phyloP scores from a whole-genome alignment of 2,329 filamentous ascomycete species.

The Beauveria sp. region DNA sequence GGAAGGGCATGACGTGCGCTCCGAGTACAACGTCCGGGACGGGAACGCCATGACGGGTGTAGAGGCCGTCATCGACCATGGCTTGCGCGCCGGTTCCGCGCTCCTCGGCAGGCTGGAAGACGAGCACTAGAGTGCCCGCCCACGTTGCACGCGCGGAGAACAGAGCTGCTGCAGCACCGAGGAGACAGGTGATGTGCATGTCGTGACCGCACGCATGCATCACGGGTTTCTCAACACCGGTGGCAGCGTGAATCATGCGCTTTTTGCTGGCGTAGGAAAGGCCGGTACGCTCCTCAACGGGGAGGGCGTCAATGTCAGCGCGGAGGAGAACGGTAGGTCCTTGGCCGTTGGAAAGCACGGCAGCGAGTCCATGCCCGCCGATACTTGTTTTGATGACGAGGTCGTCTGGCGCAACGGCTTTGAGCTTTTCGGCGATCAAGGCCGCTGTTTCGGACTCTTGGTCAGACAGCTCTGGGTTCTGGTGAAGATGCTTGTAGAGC shows the following conservation, averaged over 20 bases:
- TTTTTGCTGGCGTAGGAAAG: constrained; percentile 45
- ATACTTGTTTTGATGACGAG: constrained; percentile 39
- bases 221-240: constrained; percentile 43
- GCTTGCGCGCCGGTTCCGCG: constrained; percentile 47
- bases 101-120: constrained; percentile 65
- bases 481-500: constrained; percentile 52
- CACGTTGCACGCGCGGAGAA: constrained; percentile 37
- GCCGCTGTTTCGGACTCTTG: constrained; percentile 47
- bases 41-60: constrained; percentile 19
- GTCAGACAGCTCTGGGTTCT: constrained; percentile 50
- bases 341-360: constrained; percentile 45
- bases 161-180: constrained; percentile 48
- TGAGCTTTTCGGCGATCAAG: constrained; percentile 35
- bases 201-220: constrained; percentile 67
- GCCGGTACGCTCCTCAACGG: constrained; percentile 47
- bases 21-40: constrained; percentile 31
- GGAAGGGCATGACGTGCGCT: constrained; percentile 23
- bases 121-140: constrained; percentile 54
- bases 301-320: constrained; percentile 56
- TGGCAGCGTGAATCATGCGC: constrained; percentile 29
- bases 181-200: constrained; percentile 52
- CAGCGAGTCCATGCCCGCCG: constrained; percentile 52
- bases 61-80: constrained; percentile 32
- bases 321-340: constrained; percentile 50
- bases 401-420: constrained; percentile 3